Conservation (phyloP, 768 basidiomycete genomes). For the Myochromella boudieri region DNA sequence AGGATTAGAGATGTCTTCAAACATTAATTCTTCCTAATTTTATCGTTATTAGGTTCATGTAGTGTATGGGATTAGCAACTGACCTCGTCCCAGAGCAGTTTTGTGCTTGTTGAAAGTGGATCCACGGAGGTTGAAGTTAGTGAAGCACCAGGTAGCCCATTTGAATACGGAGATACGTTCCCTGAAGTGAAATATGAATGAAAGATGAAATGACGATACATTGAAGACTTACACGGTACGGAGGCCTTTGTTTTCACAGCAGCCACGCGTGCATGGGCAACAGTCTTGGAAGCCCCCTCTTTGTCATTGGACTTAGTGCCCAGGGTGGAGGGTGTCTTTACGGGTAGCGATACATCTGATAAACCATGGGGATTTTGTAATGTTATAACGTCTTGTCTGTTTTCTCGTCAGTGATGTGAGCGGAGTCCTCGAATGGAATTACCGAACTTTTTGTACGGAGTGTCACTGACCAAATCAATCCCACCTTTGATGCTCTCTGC, state of each 20-base stretch:
- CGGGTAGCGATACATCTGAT: constrained; percentile 51
- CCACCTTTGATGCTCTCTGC: constrained; percentile 88
- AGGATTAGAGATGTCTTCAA: constrained; percentile 84
- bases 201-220: neutral
- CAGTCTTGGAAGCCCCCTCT: constrained; percentile 32
- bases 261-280: constrained; percentile 31
- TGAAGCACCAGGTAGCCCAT: constrained; percentile 87
- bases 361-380: constrained; percentile 89
- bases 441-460: constrained; percentile 77
- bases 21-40: constrained; percentile 91
- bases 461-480: constrained; percentile 83
- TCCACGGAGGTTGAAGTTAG: constrained; percentile 91
- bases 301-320: constrained; percentile 26
- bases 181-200: constrained; percentile 41
- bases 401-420: constrained; percentile 6
- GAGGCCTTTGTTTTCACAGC: constrained; percentile 51
- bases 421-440: constrained; percentile 5
- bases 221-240: constrained; percentile 59
- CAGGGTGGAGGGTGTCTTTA: constrained; percentile 26
- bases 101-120: constrained; percentile 65
- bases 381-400: constrained; percentile 86
- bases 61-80: constrained; percentile 11
- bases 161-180: constrained; percentile 91
- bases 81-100: constrained; percentile 94
- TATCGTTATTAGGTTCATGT: neutral